Conservation (phyloP, 441 rosid species). For the Pelargonium citronellum region DNA sequence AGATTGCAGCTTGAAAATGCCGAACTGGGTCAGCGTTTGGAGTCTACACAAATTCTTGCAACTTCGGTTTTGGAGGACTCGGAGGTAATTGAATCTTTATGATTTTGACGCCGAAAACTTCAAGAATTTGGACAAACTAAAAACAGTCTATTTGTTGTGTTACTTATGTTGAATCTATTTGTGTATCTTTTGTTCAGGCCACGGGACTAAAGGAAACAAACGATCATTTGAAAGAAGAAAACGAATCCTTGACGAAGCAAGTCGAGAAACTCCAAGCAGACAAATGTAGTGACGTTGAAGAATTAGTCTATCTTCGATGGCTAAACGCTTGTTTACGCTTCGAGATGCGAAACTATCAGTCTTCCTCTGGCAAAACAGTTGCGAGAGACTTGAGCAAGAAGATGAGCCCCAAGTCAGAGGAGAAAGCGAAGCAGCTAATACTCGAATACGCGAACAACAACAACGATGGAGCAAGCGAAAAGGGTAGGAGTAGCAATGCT, state of each 20-base stretch:
- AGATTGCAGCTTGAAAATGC: slow-evolving; percentile 59
- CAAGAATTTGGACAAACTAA: too few species aligned
- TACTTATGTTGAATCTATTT: too few species aligned
- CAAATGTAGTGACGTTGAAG: slow-evolving; percentile 58
- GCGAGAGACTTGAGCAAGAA: slow-evolving; percentile 78
- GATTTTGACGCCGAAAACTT: too few species aligned
- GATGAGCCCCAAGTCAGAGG: slow-evolving; percentile 65
- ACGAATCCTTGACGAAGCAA: slow-evolving; percentile 45
- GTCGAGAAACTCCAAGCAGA: slow-evolving; percentile 60
- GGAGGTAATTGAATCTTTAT: slow-evolving; percentile 20
- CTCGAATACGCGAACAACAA: slow-evolving; percentile 52
- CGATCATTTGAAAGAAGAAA: slow-evolving; percentile 43
- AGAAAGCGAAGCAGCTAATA: slow-evolving; percentile 67
- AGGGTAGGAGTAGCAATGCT: slow-evolving; percentile 19
- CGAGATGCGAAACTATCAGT: slow-evolving; percentile 64
- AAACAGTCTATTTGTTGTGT: too few species aligned
- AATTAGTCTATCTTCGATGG: slow-evolving; percentile 81
- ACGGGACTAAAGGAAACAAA: slow-evolving; percentile 42
- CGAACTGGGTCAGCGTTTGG: slow-evolving; percentile 29
- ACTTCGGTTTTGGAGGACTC: slow-evolving; percentile 3
- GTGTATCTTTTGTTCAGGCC: slow-evolving; percentile 33
- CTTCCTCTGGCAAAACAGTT: slow-evolving; percentile 50
- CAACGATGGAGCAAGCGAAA: slow-evolving; percentile 39
- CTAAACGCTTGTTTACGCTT: slow-evolving; percentile 77
- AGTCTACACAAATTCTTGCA: background rate